Base-by-base conservation (phyloP, 2,329 filamentous ascomycete species). In the Knufia fluminis region DNA sequence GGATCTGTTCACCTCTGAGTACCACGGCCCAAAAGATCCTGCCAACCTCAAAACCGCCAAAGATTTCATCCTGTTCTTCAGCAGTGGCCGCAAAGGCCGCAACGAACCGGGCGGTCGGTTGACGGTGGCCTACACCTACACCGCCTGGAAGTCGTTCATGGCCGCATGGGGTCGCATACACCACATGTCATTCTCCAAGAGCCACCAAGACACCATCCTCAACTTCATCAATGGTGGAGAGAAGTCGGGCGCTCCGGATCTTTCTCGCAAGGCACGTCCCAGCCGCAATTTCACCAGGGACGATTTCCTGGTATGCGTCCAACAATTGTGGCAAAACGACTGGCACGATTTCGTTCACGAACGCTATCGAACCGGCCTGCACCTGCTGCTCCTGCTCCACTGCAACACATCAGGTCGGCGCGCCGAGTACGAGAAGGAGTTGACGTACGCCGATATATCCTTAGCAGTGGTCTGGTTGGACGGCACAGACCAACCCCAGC, bases 51-150 rank as follows among this genome's bases (percentile, higher is more conserved):
- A 50, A 31, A 45, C 48, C 14, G 40, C 39, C 23, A 50, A 50
- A 28, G 39, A 45, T 22, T 31, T 45, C 39, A n/a, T n/a, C n/a
- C n/a, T n/a, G n/a, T 50, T 45, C 22, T 50, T 44, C 39, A 35
- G 39, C 23, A n/a, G 20, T 17, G 48, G 39, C 19, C 40, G 48
- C 8, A 45, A 41, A 32, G 17, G 42, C 26, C 22, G 40, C 20
- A 45, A 45, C 48, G 52, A 33, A 7, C 24, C 24, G 4, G 48
- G 32, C 8, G 40, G 40, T 35, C 47, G 36, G 8, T 33, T 53
- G 24, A 52, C 46, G 28, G 28, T 14, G 7, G 7, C 28, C 7
- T 31, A 31, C 14, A 31, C 28, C 28, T 31, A 31, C 14, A 14
- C 14, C 28, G 28, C 28, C 7, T 31, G 28, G 28, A 31, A 14